These are phyloP conservation scores for Glycine latifolia DNA, from an alignment of 306 rosid genomes.

Conservation along the genomic window DNA sequence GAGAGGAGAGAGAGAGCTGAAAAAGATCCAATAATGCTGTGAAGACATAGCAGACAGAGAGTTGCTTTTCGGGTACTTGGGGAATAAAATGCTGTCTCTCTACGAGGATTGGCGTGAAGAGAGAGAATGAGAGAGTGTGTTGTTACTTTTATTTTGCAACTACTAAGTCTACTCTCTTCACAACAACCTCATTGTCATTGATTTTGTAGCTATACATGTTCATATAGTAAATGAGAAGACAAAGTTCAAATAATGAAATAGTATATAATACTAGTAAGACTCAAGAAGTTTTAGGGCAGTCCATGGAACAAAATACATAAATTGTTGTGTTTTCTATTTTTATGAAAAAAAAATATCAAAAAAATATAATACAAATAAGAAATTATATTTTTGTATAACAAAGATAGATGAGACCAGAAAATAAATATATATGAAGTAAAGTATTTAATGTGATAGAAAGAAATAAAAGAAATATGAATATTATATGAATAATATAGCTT, in stretches of 20 bases:
- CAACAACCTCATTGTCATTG: conserved; percentile 38
- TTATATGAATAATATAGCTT: neutral
- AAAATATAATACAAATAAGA: neutral
- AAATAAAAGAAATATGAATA: neutral
- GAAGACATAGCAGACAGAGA: conserved; percentile 85
- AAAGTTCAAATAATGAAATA: neutral
- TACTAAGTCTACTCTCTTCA: conserved; percentile 8
- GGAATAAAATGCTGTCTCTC: conserved; percentile 98
- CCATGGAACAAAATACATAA: no score
- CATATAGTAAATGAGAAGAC: neutral
- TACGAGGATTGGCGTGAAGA: conserved; percentile 82
- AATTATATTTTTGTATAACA: neutral
- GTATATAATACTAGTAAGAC: no score
- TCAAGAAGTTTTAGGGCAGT: no score
- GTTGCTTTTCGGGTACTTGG: conserved; percentile 94
- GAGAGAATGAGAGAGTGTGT: conserved; percentile 28
- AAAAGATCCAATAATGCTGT: conserved; percentile 70
- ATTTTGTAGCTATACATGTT: neutral
- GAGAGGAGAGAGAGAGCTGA: conserved; percentile 41
- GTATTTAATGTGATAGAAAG: neutral
- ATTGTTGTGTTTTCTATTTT: no score
- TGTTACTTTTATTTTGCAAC: conserved; percentile 23
- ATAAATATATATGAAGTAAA: neutral
- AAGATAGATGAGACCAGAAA: neutral
- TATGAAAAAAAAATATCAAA: no score